Conservation (phyloP, 306 rosid species). For the Pueraria montana region DNA sequence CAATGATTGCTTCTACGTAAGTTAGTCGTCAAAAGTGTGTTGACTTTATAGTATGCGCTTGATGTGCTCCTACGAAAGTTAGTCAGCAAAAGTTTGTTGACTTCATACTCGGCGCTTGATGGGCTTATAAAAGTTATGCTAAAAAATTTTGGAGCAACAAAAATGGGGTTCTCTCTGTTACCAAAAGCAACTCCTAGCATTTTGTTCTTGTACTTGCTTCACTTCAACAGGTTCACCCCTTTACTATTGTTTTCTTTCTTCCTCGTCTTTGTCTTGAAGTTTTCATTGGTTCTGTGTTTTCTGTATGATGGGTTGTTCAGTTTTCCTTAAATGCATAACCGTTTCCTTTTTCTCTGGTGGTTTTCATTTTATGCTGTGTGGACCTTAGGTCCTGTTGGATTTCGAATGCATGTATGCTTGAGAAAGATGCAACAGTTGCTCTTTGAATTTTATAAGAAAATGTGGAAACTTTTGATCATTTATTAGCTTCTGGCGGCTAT, state of each 20-base stretch:
- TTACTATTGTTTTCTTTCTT: background rate
- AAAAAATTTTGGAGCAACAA: background rate
- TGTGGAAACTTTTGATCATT: slow-evolving; percentile 20
- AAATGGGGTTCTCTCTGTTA: slow-evolving; percentile 50
- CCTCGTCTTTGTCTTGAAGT: background rate
- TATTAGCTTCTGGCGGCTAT: slow-evolving; percentile 1
- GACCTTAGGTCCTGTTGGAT: background rate
- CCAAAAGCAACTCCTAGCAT: slow-evolving; percentile 44
- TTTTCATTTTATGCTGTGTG: slow-evolving; percentile 27
- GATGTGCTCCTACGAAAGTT: background rate
- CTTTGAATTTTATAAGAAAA: slow-evolving; percentile 33
- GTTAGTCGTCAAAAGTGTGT: no score
- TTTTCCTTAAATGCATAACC: slow-evolving; percentile 17
- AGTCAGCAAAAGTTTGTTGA: background rate
- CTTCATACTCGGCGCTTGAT: background rate
- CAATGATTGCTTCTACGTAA: background rate
- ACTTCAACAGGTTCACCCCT: slow-evolving; percentile 67
- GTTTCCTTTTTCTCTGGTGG: background rate
- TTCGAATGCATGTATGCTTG: slow-evolving; percentile 12
- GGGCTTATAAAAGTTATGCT: background rate
- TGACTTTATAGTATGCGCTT: no score
- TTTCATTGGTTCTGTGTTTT: slow-evolving; percentile 32
- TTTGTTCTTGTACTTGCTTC: slow-evolving; percentile 56
- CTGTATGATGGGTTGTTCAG: slow-evolving; percentile 5
- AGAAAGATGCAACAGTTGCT: slow-evolving; percentile 27